Conservation (phyloP, 2,329 filamentous ascomycete species). For the Colletotrichum tanaceti region DNA sequence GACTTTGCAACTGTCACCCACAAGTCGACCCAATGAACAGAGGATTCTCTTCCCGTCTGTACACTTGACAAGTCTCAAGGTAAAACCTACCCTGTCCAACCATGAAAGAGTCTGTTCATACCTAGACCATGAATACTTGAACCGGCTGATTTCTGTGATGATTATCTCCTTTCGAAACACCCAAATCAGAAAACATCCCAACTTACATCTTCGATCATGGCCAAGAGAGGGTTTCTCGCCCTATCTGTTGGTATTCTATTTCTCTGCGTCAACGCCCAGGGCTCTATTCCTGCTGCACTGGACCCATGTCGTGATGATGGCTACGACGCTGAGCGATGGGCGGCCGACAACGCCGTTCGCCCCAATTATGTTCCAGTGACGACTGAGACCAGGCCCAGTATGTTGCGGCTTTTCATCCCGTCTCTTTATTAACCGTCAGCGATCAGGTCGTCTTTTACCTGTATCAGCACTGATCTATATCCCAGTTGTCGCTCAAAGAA, state of each 20-base stretch:
- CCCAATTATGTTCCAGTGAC: conserved; percentile 15
- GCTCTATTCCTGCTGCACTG: not conserved
- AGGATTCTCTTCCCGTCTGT: too few species aligned
- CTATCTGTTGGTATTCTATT: not conserved
- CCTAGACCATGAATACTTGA: not conserved
- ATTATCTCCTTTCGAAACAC: not conserved
- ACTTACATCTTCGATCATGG: not conserved
- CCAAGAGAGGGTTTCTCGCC: too few species aligned
- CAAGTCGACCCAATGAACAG: not conserved
- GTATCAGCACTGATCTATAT: not conserved
- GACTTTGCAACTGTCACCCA: too few species aligned
- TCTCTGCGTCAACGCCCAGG: not conserved
- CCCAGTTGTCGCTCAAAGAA: conserved; percentile 20
- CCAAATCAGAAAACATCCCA: too few species aligned
- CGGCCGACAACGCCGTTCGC: not conserved
- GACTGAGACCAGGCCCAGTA: conserved; percentile 5
- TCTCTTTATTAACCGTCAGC: too few species aligned
- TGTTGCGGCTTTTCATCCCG: not conserved
- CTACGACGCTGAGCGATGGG: not conserved
- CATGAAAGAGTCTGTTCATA: not conserved
- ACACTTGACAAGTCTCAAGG: too few species aligned
- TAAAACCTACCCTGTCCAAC: too few species aligned
- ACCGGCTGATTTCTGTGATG: too few species aligned
- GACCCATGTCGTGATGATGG: conserved; percentile 15
- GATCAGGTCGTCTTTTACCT: too few species aligned